These are phyloP conservation scores for Apiospora kogelbergensis DNA, from an alignment of 2,329 filamentous ascomycete species.

Conservation along the genomic window DNA sequence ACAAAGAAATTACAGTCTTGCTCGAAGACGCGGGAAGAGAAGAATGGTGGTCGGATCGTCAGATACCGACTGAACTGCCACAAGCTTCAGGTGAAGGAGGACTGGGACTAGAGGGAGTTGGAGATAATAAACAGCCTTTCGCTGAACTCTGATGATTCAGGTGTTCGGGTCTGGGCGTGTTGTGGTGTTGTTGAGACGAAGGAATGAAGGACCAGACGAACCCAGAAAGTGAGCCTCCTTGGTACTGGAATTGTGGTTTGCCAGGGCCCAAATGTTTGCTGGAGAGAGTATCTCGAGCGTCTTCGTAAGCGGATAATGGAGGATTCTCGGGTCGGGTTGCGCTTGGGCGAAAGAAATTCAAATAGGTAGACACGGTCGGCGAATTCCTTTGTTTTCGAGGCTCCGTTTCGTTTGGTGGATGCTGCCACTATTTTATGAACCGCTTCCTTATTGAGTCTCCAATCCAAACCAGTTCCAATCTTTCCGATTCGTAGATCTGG, in stretches of 20 bases:
- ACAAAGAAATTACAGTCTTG: conserved; percentile 2
- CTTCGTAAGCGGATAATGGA: not conserved
- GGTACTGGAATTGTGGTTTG: conserved; percentile 1
- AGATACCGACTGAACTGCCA: conserved; percentile 1
- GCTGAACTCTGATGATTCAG: conserved; percentile 4
- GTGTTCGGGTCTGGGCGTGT: not conserved
- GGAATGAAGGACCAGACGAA: conserved; percentile 2
- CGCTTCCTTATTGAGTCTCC: not conserved
- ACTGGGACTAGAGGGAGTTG: not conserved
- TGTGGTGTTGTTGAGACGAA: not conserved
- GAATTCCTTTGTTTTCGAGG: not conserved
- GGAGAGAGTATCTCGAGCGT: not conserved
- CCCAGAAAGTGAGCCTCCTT: not conserved
- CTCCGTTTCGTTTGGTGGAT: not conserved
- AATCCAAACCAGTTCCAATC: not conserved
- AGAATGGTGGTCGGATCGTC: not conserved
- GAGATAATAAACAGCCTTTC: not conserved
- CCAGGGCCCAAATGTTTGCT: conserved; percentile 2
- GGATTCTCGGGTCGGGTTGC: not conserved
- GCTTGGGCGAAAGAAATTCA: not conserved
- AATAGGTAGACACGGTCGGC: not conserved
- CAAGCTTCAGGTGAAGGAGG: conserved; percentile 1
- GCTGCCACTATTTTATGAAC: not conserved
- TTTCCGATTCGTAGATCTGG: not conserved
- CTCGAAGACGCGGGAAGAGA: not conserved